Evolutionary conservation across 2,329 filamentous ascomycete genomes (phyloP).

Genomic region (Diaporthe sp.): DNA sequence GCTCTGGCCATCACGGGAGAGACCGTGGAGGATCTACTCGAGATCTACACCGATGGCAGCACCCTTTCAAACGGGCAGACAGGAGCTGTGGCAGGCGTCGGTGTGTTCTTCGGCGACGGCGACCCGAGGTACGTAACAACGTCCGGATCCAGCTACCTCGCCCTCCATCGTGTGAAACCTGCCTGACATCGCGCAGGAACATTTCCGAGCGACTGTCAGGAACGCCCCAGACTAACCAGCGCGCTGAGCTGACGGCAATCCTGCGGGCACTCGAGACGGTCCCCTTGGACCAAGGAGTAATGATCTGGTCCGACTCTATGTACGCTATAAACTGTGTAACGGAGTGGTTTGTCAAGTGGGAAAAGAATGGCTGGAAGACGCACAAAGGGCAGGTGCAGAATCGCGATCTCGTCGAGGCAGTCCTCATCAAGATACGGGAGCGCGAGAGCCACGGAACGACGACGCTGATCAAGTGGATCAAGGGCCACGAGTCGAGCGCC

Average conservation of each 20-base stretch:
- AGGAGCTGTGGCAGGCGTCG: constrained; percentile 68
- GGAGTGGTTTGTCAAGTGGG: constrained; percentile 84
- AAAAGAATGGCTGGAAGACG: constrained; percentile 81
- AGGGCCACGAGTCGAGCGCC: constrained; percentile 78
- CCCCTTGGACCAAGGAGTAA: constrained; percentile 73
- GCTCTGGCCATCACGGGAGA: constrained; percentile 21
- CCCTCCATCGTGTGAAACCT: background rate
- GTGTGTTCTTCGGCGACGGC: constrained; percentile 69
- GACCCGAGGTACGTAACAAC: constrained; percentile 61
- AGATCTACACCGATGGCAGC: constrained; percentile 73
- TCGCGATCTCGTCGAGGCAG: constrained; percentile 81
- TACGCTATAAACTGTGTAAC: constrained; percentile 93
- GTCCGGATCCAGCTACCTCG: background rate
- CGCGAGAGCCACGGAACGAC: constrained; percentile 67
- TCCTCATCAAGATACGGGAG: constrained; percentile 77
- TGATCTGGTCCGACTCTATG: constrained; percentile 88
- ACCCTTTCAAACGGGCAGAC: constrained; percentile 66
- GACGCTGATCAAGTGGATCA: constrained; percentile 88
- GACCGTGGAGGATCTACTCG: constrained; percentile 46
- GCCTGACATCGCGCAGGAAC: constrained; percentile 54
- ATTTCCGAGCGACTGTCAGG: constrained; percentile 82
- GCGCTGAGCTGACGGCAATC: constrained; percentile 93
- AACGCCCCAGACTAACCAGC: constrained; percentile 88
- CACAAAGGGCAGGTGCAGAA: constrained; percentile 83
- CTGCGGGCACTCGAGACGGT: constrained; percentile 83